Base-by-base conservation (phyloP, 129 eudicot species). In the Flaveria ramosissima region DNA sequence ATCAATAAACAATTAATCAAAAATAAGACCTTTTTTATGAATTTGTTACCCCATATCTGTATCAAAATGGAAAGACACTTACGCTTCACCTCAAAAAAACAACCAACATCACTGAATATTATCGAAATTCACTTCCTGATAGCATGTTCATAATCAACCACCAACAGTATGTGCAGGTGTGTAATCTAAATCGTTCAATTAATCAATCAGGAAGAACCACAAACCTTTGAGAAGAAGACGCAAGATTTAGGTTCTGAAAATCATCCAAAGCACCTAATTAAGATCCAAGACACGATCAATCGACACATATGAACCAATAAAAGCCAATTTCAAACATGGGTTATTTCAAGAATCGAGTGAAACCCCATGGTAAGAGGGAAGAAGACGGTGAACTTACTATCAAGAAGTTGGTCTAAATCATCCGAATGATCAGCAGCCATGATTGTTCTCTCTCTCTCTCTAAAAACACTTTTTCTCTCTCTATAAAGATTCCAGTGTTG, bases 211-310 rank as follows among this genome's bases (percentile, higher is more conserved):
- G 3, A 52, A 36, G 12, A 70, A 72, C 7, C 19, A 60, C 17
- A 14, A 62, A 93, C 98, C 98, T 87, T 74, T 92, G 96, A 85
- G 96, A 77, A 71, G 93, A 61, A 73, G 98, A 72, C 42, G 89
- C 83, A 81, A 94, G 88, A 73, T 94, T 89, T 36, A 94, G 90
- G 81, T 55, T 89, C 84, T 94, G 93, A 41, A 94, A 91, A 83
- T 94, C 99, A 84, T 94, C 99, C 92, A 94, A 89, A 76, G 98
- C 98, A 55, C 98, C 98, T 90, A 68, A 80, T 47, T 16, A 48
- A 45, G 36, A 48, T 73, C 36, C 43, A 73, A 68, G n/a, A 46
- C 17, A 36, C 52, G 53, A 73, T 24, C 12, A 80, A 21, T 62
- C 55, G 16, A 56, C 13, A 32, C 67, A 2, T 3, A 27, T 14